Base-by-base conservation (phyloP, 768 basidiomycete genomes). In the Daedaleopsis nitida region DNA sequence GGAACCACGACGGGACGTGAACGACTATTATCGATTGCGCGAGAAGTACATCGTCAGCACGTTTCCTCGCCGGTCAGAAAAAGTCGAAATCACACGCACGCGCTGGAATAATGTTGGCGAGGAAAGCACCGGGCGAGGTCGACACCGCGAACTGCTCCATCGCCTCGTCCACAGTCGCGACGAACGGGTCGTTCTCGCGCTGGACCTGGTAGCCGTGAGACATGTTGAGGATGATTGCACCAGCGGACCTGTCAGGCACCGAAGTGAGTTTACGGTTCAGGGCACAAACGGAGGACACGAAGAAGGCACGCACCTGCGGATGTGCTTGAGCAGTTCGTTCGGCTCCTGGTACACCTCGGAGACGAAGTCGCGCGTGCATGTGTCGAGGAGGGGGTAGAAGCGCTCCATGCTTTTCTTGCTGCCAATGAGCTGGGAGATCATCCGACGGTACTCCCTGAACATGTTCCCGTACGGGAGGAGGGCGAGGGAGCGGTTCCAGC, bases 1-100 rank as follows among this genome's bases (percentile, higher is more conserved):
- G 78, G 34, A 80, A 59, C 79, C 78, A 81, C 0, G 58, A 49
- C 0, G 80, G 80, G 13, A 78, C 62, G 56, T 78, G 69, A 19
- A 69, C 73, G 49, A 80, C 73, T 74, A 48, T 35, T 3, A 11
- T 13, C 3, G 13, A 42, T 24, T 9, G 37, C 27, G 39, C 1
- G 10, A 14, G 8, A 48, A 7, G 13, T 17, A 43, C 9, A 34
- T 12, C 37, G 27, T 23, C 21, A 9, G 47, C 5, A 21, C 4
- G 3, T 10, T 21, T 24, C 8, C 23, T 32, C 27, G 27, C 21
- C 8, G 47, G 21, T 21, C 47, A 9, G 23, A 3, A 39, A 13
- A 14, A 13, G 8, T 21, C 27, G 11, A 3, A 13, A 16, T 32
- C 27, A 32, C 1, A 68, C 71, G 14, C 37, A 71, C 72, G 63